Percentiles rank a stretch among this genome's conserved stretches.
phyloP scores from a whole-genome alignment of 106 monocot genomes.

The Hemerocallis citrina region DNA sequence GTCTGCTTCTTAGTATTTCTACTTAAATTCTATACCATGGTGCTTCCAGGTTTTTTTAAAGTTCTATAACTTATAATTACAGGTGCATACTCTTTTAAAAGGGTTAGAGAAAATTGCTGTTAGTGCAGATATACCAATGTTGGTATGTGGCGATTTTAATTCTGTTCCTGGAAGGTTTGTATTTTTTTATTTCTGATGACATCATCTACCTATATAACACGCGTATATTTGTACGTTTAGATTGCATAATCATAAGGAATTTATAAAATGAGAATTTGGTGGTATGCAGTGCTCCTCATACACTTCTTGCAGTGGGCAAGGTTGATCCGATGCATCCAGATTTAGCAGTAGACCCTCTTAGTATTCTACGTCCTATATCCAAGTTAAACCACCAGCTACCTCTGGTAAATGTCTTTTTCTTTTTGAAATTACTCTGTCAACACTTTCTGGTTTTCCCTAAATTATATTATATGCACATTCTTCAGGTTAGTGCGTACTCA shows the following conservation, averaged over 20 bases:
- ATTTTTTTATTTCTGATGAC: not conserved
- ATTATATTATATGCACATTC: not conserved
- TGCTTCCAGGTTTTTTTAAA: not conserved
- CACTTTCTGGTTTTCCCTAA: not conserved
- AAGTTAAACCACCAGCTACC: conserved; percentile 83
- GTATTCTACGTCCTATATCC: conserved; percentile 57
- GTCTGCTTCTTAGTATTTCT: conserved; percentile 23
- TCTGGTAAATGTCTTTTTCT: conserved; percentile 52
- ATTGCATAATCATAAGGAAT: not conserved
- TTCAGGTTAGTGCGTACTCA: conserved; percentile 93
- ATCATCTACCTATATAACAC: not conserved
- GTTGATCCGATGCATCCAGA: conserved; percentile 86
- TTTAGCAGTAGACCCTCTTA: conserved; percentile 66
- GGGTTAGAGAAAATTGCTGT: conserved; percentile 91
- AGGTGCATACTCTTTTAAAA: conserved; percentile 95
- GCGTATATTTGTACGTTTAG: not conserved
- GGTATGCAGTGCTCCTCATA: conserved; percentile 72
- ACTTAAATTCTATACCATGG: not conserved
- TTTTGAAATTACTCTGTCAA: not conserved
- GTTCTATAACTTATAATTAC: not conserved
- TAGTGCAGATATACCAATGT: conserved; percentile 94
- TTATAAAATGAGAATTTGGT: not conserved
- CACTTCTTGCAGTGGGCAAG: conserved; percentile 82
- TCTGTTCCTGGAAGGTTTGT: conserved; percentile 78
- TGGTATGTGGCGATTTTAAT: conserved; percentile 99